A percentile compares a stretch with the other conserved stretches of the same genome.
These are phyloP conservation scores for Coccomyxa sp. DNA, from an alignment of 139 green algal species.

Conservation along the genomic window DNA sequence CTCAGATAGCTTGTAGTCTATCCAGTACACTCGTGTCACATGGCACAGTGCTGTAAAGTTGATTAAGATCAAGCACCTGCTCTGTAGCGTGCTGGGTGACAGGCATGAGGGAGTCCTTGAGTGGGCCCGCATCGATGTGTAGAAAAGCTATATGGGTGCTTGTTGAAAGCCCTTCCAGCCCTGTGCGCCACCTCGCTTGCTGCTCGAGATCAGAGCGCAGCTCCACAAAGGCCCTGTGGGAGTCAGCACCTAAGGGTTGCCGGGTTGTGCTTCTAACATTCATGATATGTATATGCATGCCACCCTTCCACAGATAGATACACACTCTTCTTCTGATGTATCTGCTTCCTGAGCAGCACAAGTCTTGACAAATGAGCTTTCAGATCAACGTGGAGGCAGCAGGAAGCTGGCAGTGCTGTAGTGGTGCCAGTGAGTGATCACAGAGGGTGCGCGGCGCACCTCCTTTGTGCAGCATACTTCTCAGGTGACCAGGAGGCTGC, in stretches of 20 bases:
- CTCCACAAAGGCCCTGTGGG: conserved; percentile 34
- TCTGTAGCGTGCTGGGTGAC: conserved; percentile 52
- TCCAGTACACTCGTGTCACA: too few relatives aligned
- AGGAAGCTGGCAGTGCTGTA: background rate
- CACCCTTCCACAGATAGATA: background rate
- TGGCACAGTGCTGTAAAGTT: too few relatives aligned
- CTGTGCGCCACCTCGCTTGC: conserved; percentile 65
- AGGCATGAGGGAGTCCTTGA: conserved; percentile 56
- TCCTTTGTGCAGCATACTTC: conserved; percentile 46
- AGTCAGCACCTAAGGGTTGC: background rate
- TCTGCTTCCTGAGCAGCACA: background rate
- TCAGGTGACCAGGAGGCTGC: conserved; percentile 55
- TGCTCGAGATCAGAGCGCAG: conserved; percentile 66
- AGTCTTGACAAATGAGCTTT: background rate
- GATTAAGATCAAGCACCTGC: too few relatives aligned
- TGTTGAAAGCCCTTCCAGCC: conserved; percentile 77
- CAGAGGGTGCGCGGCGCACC: conserved; percentile 7
- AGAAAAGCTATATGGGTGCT: conserved; percentile 36
- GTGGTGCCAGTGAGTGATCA: background rate
- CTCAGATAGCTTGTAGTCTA: too few relatives aligned
- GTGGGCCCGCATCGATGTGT: conserved; percentile 59
- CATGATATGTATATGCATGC: background rate
- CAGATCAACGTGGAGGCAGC: background rate
- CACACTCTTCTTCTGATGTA: background rate
- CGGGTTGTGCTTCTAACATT: background rate